Conservation (phyloP, 768 basidiomycete species). For the Xerocomellus chrysenteron region DNA sequence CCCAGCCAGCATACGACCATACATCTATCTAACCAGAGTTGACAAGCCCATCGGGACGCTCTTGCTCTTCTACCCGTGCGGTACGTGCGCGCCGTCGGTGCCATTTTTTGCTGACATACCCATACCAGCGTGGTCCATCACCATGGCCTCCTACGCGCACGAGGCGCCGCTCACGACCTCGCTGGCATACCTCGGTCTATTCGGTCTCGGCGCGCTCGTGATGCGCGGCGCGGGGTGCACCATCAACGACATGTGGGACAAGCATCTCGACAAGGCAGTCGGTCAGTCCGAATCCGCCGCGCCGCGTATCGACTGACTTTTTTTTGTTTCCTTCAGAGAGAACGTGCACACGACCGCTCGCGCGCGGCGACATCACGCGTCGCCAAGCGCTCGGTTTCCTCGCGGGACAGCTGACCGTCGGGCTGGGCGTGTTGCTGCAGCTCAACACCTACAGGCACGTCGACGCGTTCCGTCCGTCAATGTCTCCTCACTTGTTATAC, state of each 20-base stretch:
- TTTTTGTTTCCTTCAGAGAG: constrained; percentile 50
- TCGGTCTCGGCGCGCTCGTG: constrained; percentile 86
- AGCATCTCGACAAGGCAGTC: constrained; percentile 85
- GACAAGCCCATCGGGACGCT: constrained; percentile 97
- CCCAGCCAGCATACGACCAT: constrained; percentile 64
- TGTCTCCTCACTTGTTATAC: neutral
- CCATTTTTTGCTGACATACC: neutral
- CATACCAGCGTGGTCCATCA: constrained; percentile 89
- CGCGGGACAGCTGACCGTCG: constrained; percentile 74
- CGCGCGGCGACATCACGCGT: constrained; percentile 74
- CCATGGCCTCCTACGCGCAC: constrained; percentile 88
- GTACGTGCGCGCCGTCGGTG: constrained; percentile 45
- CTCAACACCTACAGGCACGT: constrained; percentile 90
- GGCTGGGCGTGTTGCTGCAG: constrained; percentile 84
- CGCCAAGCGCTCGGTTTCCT: constrained; percentile 81
- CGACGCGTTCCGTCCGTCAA: too few species aligned
- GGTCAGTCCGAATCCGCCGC: constrained; percentile 45
- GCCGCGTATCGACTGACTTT: too few species aligned
- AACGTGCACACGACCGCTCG: constrained; percentile 86
- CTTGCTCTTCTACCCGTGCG: constrained; percentile 90
- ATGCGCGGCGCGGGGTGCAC: constrained; percentile 99
- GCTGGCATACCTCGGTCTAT: constrained; percentile 74
- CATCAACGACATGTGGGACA: constrained; percentile 99
- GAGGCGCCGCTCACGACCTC: constrained; percentile 66
- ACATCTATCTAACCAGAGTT: constrained; percentile 80